Evolutionary conservation across 441 rosid genomes (phyloP), one percentile per base, ranked within the genome.

Genomic region (Isatis lusitanica): DNA sequence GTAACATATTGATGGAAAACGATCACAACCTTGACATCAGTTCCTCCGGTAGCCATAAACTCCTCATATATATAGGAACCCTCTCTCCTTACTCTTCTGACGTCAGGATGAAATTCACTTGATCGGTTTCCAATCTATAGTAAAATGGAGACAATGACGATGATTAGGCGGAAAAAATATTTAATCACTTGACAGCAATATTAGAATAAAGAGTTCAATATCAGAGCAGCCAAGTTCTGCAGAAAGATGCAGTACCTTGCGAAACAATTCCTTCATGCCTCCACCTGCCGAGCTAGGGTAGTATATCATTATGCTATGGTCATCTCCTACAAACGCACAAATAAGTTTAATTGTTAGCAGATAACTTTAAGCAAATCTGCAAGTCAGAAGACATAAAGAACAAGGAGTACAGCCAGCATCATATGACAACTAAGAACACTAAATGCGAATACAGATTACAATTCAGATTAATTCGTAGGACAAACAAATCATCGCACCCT

Each of bases 271-370:
- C 81, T 96, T 96, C 99, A 96, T 96, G 52, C 99, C 99, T 68
- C 99, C 97, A 75, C 99, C 99, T 2, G 99, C 99, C 35, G 98
- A 90, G 82, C 97, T 96, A 56, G 99, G 99, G 74, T 94, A 96
- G 79, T 96, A 96, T 80, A 96, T 90, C 99, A 94, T 92, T 74
- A 96, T 94, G 66, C 98, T 94, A 76, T 96, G 99, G 81, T 96
- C 88, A 84, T 96, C 99, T 81, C 97, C 98, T 93, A 69, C 59
- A 83, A 39, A 71, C 76, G 68, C 66, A 85, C 61, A 62, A 43
- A 8, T 10, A 66, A 58, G 68, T 58, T 59, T 50, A 72, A 60
- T 21, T 69, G 73, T 62, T 26, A 64, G 73, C 62, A 61, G 57
- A 56, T 36, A 24, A 52, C 65, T 7, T n/a, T 70, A 65, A 78